Evolutionary conservation across 169 alveolate species (phyloP).

Genomic region (Fabrea salina): DNA sequence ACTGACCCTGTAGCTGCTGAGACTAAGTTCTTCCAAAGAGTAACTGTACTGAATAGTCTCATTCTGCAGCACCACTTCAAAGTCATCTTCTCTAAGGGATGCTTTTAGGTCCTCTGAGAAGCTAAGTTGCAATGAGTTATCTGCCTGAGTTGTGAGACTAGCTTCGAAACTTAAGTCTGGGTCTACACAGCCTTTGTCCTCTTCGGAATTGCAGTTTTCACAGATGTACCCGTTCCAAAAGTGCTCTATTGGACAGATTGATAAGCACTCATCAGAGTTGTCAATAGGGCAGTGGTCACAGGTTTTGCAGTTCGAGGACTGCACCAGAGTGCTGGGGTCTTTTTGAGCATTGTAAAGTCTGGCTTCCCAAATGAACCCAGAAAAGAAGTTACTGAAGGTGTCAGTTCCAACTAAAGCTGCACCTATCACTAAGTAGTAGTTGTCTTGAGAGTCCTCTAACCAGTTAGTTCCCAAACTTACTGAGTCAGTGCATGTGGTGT

Average conservation of each 20-base stretch:
- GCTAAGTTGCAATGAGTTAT: background rate
- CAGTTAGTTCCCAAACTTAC: no score
- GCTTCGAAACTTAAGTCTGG: no score
- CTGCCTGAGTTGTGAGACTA: background rate
- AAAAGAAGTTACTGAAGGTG: background rate
- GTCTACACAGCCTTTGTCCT: background rate
- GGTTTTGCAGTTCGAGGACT: background rate
- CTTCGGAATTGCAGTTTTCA: background rate
- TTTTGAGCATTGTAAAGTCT: background rate
- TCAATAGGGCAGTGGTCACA: conserved; percentile 12
- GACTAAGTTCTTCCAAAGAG: no score
- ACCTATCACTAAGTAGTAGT: background rate
- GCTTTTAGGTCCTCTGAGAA: background rate
- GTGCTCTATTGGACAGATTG: background rate
- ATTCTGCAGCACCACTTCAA: no score
- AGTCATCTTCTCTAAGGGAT: background rate
- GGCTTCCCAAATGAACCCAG: background rate
- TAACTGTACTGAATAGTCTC: no score
- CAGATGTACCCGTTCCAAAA: background rate
- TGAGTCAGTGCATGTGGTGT: no score
- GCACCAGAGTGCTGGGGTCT: background rate
- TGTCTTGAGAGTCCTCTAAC: background rate
- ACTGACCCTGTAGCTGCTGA: no score
- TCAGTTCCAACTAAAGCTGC: background rate
- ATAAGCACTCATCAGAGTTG: conserved; percentile 1